Percentiles rank a stretch among this genome's conserved stretches.
Evolutionary conservation across 768 basidiomycete genomes (phyloP).

Genomic region (Leccinum disarticulatum): DNA sequence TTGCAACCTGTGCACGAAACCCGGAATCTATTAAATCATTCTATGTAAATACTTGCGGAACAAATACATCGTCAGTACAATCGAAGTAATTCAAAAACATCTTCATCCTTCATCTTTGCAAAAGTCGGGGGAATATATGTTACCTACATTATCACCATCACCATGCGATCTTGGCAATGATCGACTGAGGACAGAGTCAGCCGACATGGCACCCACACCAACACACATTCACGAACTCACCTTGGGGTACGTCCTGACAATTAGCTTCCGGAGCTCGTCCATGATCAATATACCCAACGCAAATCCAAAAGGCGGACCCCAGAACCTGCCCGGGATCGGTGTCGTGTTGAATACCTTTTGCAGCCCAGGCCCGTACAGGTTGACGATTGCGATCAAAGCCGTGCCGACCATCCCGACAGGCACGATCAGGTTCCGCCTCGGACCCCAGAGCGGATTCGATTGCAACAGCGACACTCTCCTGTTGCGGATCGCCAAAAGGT

Average conservation of each 20-base stretch:
- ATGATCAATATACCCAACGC: constrained; percentile 42
- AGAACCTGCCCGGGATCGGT: constrained; percentile 45
- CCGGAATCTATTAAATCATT: background rate
- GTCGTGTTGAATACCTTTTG: constrained; percentile 28
- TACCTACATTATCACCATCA: background rate
- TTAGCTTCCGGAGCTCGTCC: constrained; percentile 46
- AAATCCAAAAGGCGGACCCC: constrained; percentile 43
- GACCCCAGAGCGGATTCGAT: constrained; percentile 37
- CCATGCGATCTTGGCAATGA: background rate
- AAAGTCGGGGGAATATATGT: too few relatives aligned
- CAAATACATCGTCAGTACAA: background rate
- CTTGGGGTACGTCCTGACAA: constrained; percentile 45
- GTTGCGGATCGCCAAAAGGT: constrained; percentile 28
- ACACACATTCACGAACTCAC: constrained; percentile 21
- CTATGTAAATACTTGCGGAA: background rate
- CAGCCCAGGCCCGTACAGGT: constrained; percentile 37
- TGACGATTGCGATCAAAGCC: constrained; percentile 31
- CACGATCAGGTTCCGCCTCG: constrained; percentile 36
- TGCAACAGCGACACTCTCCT: constrained; percentile 29
- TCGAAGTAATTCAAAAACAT: background rate
- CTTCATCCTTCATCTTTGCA: background rate
- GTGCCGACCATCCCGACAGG: constrained; percentile 36
- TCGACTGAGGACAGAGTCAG: background rate
- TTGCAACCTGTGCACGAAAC: background rate
- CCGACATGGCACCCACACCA: background rate